phyloP scores from a whole-genome alignment of 2,329 filamentous ascomycete genomes.

The Aspergillus oerlinghausenensis region DNA sequence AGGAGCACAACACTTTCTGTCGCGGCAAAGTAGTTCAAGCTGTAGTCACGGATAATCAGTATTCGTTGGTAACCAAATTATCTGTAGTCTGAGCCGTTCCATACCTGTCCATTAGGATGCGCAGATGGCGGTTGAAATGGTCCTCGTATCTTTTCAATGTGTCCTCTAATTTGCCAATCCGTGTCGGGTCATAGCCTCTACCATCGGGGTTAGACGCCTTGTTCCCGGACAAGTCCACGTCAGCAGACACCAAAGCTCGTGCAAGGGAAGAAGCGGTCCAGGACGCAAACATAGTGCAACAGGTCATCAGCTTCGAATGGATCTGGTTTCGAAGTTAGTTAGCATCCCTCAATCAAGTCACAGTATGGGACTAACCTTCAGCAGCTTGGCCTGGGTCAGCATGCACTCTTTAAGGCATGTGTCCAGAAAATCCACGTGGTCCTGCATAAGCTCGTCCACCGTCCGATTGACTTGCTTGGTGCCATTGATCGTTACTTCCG shows the following conservation, averaged over 20 bases:
- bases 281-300: slow-evolving; percentile 87
- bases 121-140: slow-evolving; percentile 86
- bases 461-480: slow-evolving; percentile 61
- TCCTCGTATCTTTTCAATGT: slow-evolving; percentile 87
- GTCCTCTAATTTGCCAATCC: slow-evolving; percentile 74
- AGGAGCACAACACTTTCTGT: slow-evolving; percentile 94
- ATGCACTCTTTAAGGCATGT: slow-evolving; percentile 99
- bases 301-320: slow-evolving; percentile 94
- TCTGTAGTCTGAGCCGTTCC: slow-evolving; percentile 9
- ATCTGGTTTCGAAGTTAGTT: slow-evolving; percentile 56
- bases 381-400: slow-evolving; percentile 91
- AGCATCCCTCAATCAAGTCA: not conserved
- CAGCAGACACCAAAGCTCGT: slow-evolving; percentile 75
- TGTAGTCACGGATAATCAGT: slow-evolving; percentile 8
- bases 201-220: slow-evolving; percentile 26
- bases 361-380: slow-evolving; percentile 60
- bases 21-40: slow-evolving; percentile 88
- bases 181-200: slow-evolving; percentile 52
- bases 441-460: slow-evolving; percentile 97
- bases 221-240: slow-evolving; percentile 62
- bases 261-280: slow-evolving; percentile 78
- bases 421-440: slow-evolving; percentile 96
- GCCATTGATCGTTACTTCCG: slow-evolving; percentile 34
- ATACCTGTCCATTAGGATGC: slow-evolving; percentile 82
- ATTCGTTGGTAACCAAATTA: not conserved